Conservation (phyloP, 805 yeast genomes). For the Kregervanrija delftensis region DNA sequence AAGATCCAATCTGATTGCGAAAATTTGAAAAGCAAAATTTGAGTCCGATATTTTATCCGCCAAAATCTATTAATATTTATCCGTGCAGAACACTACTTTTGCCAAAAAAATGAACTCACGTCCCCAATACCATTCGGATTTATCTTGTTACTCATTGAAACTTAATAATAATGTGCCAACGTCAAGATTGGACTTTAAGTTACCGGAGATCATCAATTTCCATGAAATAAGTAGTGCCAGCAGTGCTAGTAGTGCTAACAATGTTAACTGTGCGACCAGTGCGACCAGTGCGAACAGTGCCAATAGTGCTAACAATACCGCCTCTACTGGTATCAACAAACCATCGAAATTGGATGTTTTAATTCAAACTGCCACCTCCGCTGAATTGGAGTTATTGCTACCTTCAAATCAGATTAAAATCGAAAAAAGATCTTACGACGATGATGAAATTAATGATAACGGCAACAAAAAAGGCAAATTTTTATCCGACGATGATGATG, state of each 20-base stretch:
- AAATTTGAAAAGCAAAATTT: slow-evolving; percentile 9
- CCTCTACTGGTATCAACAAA: neutral
- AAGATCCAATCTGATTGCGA: no score
- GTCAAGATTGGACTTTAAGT: slow-evolving; percentile 7
- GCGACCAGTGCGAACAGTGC: neutral
- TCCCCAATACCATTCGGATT: slow-evolving; percentile 15
- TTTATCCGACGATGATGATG: neutral
- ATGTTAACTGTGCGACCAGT: slow-evolving; percentile 4
- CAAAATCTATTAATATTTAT: slow-evolving; percentile 2
- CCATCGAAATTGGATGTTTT: slow-evolving; percentile 24
- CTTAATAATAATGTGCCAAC: slow-evolving; percentile 24
- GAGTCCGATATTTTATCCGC: slow-evolving; percentile 21
- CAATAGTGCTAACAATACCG: neutral
- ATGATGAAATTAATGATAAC: no score
- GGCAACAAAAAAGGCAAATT: no score
- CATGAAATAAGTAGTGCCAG: slow-evolving; percentile 14
- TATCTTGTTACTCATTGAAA: slow-evolving; percentile 25
- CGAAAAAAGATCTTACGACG: no score
- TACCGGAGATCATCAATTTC: slow-evolving; percentile 2
- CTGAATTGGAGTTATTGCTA: slow-evolving; percentile 6
- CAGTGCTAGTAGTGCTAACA: slow-evolving; percentile 10
- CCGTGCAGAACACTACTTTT: no score
- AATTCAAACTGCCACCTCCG: slow-evolving; percentile 25
- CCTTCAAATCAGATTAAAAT: neutral
- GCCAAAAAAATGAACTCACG: no score